Conservation (phyloP, 441 rosid genomes). For the Arabidopsis lyrata region DNA sequence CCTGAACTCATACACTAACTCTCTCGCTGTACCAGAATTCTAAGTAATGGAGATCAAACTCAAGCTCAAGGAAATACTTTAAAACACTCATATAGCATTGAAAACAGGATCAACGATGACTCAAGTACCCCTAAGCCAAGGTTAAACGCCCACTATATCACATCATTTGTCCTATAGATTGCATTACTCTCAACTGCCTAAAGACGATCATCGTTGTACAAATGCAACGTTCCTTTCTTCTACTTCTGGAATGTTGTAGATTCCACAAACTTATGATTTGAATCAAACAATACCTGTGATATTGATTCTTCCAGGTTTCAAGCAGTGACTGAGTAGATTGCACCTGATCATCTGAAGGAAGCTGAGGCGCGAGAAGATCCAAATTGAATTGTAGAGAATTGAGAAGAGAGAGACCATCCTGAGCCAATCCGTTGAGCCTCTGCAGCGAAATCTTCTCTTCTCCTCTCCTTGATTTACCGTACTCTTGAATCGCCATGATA, state of each 20-base stretch:
- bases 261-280: not conserved
- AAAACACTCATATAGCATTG: not conserved
- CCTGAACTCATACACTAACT: not conserved
- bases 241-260: not conserved
- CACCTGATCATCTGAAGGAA: conserved; percentile 71
- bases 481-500: conserved; percentile 65
- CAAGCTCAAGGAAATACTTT: not conserved
- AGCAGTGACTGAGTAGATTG: conserved; percentile 66
- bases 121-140: not conserved
- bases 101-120: not conserved
- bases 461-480: conserved; percentile 53
- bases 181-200: conserved; percentile 2
- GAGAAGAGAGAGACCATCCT: conserved; percentile 81
- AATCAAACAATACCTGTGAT: conserved; percentile 50
- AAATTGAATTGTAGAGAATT: conserved; percentile 78
- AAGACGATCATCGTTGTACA: not conserved
- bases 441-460: conserved; percentile 66
- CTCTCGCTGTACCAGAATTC: not conserved
- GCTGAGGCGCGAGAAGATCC: conserved; percentile 88
- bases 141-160: not conserved
- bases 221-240: not conserved
- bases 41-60: not conserved
- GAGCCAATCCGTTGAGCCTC: conserved; percentile 82
- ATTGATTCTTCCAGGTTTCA: conserved; percentile 70
- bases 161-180: not conserved